A percentile compares a stretch with the other conserved stretches of the same genome.
Conservation (phyloP, 768 basidiomycete species). For the Wakefieldia striispora region DNA sequence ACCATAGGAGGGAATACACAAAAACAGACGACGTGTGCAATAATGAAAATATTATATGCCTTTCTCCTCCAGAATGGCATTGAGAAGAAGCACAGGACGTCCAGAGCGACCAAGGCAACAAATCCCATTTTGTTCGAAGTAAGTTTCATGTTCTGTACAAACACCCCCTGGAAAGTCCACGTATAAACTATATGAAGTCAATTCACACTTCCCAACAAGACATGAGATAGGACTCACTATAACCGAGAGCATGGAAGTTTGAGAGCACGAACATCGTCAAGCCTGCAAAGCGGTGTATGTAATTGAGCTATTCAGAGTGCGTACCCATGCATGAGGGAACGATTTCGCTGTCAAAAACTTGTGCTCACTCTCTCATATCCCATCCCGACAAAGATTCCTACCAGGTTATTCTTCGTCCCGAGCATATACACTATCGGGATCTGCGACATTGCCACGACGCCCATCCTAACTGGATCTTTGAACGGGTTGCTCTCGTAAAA, state of each 20-base stretch:
- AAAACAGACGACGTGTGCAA: slow-evolving; percentile 43
- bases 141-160: slow-evolving; percentile 9
- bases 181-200: slow-evolving; percentile 22
- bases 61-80: slow-evolving; percentile 40
- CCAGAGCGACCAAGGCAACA: slow-evolving; percentile 34
- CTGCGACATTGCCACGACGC: slow-evolving; percentile 41
- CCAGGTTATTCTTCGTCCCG: slow-evolving; percentile 48
- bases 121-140: slow-evolving; percentile 28
- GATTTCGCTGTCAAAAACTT: not conserved
- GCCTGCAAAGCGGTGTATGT: slow-evolving; percentile 55
- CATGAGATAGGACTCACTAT: slow-evolving; percentile 27
- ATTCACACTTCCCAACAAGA: not conserved
- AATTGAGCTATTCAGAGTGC: slow-evolving; percentile 41
- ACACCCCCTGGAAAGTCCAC: slow-evolving; percentile 26
- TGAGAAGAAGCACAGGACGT: slow-evolving; percentile 39
- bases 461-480: slow-evolving; percentile 31
- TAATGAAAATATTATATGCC: slow-evolving; percentile 45
- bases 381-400: slow-evolving; percentile 40
- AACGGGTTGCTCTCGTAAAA: slow-evolving; percentile 37
- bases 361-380: slow-evolving; percentile 47
- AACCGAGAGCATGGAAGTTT: slow-evolving; percentile 43
- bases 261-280: slow-evolving; percentile 38
- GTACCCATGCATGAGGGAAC: not conserved
- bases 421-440: slow-evolving; percentile 44
- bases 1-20: slow-evolving; percentile 38